phyloP scores from a whole-genome alignment of 164 flowering plant species.

The Macadamia integrifolia region DNA sequence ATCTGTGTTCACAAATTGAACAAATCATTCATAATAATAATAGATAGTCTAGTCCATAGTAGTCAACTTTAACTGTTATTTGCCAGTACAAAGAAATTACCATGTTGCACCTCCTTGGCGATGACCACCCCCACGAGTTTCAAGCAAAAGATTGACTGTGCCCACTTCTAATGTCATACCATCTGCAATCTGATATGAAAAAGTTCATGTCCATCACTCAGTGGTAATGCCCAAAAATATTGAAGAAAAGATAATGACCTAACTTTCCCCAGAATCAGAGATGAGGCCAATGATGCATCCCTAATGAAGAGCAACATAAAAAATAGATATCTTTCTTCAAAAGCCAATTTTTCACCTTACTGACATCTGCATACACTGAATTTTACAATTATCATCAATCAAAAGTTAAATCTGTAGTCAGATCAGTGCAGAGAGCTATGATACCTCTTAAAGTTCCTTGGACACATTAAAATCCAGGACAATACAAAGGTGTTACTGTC shows the following conservation, averaged over 20 bases:
- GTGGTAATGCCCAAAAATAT: not conserved
- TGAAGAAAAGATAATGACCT: not conserved
- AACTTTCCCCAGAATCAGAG: not conserved
- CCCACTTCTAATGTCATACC: constrained; percentile 90
- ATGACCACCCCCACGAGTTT: constrained; percentile 75
- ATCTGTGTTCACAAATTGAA: not conserved
- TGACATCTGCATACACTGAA: too few species aligned
- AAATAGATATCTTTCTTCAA: too few species aligned
- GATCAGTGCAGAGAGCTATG: too few species aligned
- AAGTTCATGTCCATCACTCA: not conserved
- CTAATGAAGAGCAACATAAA: too few species aligned
- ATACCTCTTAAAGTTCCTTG: too few species aligned
- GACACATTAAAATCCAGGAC: too few species aligned
- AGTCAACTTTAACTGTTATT: not conserved
- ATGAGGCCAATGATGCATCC: not conserved
- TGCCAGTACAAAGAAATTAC: constrained; percentile 27
- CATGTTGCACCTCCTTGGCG: constrained; percentile 79
- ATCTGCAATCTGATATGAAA: constrained; percentile 79
- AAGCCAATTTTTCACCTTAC: too few species aligned
- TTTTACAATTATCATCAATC: too few species aligned
- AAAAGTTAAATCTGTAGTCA: too few species aligned
- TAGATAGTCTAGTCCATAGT: not conserved
- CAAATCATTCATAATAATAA: not conserved
- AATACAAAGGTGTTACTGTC: too few species aligned
- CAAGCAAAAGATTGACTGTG: constrained; percentile 85